A percentile compares a stretch with the other conserved stretches of the same genome.
phyloP scores from a whole-genome alignment of 306 rosid genomes.

The Cucurbita maxima region DNA sequence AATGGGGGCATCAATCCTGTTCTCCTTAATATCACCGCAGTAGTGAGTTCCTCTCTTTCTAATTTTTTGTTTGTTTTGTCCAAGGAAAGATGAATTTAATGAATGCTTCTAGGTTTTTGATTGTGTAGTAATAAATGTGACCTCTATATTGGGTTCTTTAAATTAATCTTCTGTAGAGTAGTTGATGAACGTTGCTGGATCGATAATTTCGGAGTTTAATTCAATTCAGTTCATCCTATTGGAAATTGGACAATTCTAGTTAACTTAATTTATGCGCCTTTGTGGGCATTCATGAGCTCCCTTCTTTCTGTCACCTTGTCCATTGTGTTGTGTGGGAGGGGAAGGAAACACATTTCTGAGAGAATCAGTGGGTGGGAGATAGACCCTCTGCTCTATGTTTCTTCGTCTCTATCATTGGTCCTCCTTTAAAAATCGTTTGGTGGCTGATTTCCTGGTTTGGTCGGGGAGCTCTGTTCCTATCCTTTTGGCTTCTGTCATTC shows the following conservation, averaged over 20 bases:
- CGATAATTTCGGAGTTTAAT: background rate
- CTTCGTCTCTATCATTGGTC: no score
- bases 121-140: background rate
- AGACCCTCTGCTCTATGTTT: no score
- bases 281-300: no score
- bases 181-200: background rate
- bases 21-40: constrained; percentile 58
- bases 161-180: background rate
- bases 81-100: background rate
- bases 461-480: no score
- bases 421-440: no score
- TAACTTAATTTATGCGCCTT: background rate
- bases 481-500: no score
- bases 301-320: no score
- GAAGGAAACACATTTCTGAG: no score
- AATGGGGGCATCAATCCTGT: constrained; percentile 78
- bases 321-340: no score
- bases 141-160: background rate
- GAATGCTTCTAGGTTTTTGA: background rate
- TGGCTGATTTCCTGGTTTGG: no score
- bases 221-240: background rate
- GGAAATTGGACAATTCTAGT: background rate
- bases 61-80: background rate
- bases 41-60: constrained; percentile 35
- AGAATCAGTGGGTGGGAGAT: no score